Percentiles rank a stretch among this genome's conserved stretches.
phyloP scores from a whole-genome alignment of 768 basidiomycete genomes.

The Boletus rufocinnamomeus region DNA sequence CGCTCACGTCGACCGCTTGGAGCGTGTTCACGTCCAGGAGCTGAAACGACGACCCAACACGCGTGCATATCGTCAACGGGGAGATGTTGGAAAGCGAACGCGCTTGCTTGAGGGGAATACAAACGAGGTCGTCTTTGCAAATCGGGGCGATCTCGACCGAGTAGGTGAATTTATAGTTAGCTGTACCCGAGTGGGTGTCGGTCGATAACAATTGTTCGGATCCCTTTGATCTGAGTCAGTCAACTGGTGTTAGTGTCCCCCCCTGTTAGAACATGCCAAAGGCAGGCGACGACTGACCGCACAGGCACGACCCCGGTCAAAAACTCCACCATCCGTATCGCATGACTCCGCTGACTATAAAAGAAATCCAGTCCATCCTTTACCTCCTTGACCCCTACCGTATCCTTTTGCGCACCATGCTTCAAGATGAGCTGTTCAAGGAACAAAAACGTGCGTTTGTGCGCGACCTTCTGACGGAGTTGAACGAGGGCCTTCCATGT shows the following conservation, averaged over 20 bases:
- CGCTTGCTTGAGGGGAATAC: constrained; percentile 82
- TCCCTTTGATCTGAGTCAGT: constrained; percentile 67
- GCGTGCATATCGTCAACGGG: constrained; percentile 83
- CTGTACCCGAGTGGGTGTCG: constrained; percentile 89
- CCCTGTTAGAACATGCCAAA: neutral
- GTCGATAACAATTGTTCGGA: constrained; percentile 94
- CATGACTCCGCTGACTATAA: constrained; percentile 87
- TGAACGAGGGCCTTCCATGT: constrained; percentile 98
- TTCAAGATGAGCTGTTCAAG: constrained; percentile 97
- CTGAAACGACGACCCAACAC: constrained; percentile 90
- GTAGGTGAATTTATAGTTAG: constrained; percentile 97
- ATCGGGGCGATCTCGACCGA: constrained; percentile 96
- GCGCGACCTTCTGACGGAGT: constrained; percentile 97
- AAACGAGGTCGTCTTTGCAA: constrained; percentile 97
- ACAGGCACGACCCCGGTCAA: constrained; percentile 84
- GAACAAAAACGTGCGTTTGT: constrained; percentile 97
- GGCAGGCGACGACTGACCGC: constrained; percentile 52
- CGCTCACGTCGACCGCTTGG: constrained; percentile 75
- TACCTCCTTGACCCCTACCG: constrained; percentile 89
- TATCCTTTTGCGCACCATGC: constrained; percentile 95
- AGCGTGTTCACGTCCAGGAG: constrained; percentile 89
- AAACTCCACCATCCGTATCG: constrained; percentile 97
- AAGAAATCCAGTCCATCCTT: constrained; percentile 97
- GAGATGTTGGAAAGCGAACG: constrained; percentile 84
- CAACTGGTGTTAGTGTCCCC: neutral